phyloP scores from a whole-genome alignment of 129 eudicot genomes.

The Erigeron canadensis region DNA sequence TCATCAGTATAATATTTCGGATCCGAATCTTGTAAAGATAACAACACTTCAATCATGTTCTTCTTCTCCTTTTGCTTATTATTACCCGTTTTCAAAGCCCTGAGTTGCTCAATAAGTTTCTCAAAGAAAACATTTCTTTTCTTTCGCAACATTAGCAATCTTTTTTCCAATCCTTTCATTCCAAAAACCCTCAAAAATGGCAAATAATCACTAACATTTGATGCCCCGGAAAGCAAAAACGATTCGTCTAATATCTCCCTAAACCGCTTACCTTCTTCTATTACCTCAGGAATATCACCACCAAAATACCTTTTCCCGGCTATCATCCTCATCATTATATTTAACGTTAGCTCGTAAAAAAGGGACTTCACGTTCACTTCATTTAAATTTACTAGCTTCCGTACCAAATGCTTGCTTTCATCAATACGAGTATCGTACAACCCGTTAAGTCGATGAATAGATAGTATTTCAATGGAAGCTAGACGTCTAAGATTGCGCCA shows the following conservation, averaged over 20 bases:
- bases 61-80: background rate
- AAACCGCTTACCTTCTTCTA: slow-evolving; percentile 31
- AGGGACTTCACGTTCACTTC: slow-evolving; percentile 22
- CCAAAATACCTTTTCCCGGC: slow-evolving; percentile 37
- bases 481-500: slow-evolving; percentile 47
- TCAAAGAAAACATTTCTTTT: slow-evolving; percentile 26
- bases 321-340: slow-evolving; percentile 41
- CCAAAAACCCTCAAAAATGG: slow-evolving; percentile 28
- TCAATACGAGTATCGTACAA: slow-evolving; percentile 29
- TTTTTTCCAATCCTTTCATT: slow-evolving; percentile 24
- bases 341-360: slow-evolving; percentile 27
- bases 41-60: slow-evolving; percentile 34
- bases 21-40: slow-evolving; percentile 35
- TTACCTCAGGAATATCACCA: slow-evolving; percentile 23
- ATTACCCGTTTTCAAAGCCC: background rate
- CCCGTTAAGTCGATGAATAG: slow-evolving; percentile 28
- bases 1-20: slow-evolving; percentile 34
- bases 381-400: background rate
- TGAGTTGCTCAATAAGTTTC: slow-evolving; percentile 28
- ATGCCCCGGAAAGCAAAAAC: slow-evolving; percentile 18
- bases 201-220: slow-evolving; percentile 29
- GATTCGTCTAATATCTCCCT: slow-evolving; percentile 21
- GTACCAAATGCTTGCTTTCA: slow-evolving; percentile 28
- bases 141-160: slow-evolving; percentile 5
- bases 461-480: slow-evolving; percentile 32